phyloP scores from a whole-genome alignment of 108 stramenopile species.

The Nitzschia sp. region DNA sequence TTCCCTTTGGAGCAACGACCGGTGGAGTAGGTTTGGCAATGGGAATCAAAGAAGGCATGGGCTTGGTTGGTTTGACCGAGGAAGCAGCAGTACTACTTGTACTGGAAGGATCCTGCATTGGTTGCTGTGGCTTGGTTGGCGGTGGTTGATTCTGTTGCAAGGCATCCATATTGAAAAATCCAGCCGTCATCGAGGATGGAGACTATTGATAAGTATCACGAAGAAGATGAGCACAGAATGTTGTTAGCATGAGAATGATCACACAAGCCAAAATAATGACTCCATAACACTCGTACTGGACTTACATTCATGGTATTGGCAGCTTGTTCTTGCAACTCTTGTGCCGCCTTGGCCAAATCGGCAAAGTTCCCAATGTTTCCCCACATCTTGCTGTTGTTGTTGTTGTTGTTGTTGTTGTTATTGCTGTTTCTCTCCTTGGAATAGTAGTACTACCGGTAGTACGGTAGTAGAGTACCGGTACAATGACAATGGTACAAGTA shows the following conservation, averaged over 20 bases:
- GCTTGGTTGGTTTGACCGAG: not conserved
- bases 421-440: not conserved
- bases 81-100: not conserved
- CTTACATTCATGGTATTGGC: slow-evolving; percentile 13
- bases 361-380: slow-evolving; percentile 53
- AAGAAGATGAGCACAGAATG: not conserved
- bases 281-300: not conserved
- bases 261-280: not conserved
- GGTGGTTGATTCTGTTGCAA: slow-evolving; percentile 38
- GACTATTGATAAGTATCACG: too few relatives aligned
- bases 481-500: too few relatives aligned
- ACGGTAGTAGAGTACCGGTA: too few relatives aligned
- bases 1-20: not conserved
- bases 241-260: too few relatives aligned
- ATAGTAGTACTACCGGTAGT: too few relatives aligned
- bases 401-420: not conserved
- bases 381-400: slow-evolving; percentile 53
- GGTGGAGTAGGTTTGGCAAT: slow-evolving; percentile 4
- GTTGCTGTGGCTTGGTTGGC: not conserved
- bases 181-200: slow-evolving; percentile 7
- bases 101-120: not conserved
- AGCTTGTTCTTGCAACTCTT: slow-evolving; percentile 63
- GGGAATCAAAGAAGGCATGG: slow-evolving; percentile 4
- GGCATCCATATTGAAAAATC: slow-evolving; percentile 69
- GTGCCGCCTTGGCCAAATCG: slow-evolving; percentile 68